Conservation (phyloP, 257 asterid species). For the Verbascum thapsus region DNA sequence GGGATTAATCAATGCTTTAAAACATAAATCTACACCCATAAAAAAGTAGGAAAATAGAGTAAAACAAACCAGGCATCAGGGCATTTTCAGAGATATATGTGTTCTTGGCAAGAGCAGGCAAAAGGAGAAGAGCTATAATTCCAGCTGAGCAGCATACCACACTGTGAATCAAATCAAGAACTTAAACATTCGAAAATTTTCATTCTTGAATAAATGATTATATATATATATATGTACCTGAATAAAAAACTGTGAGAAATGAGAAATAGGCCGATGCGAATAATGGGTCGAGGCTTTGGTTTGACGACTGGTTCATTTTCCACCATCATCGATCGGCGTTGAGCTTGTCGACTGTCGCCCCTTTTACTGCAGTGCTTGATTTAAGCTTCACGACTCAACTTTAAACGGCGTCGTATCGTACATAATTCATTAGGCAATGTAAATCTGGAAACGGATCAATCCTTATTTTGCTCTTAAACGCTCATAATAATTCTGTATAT, state of each 20-base stretch:
- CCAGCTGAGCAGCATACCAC: constrained; percentile 78
- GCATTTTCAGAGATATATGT: constrained; percentile 93
- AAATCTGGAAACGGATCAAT: too few species aligned
- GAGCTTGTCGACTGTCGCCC: constrained; percentile 19
- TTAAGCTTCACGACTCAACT: not conserved
- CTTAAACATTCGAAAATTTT: constrained; percentile 8
- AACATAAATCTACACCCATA: not conserved
- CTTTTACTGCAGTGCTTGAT: constrained; percentile 8
- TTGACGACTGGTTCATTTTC: constrained; percentile 43
- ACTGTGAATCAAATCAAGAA: constrained; percentile 48
- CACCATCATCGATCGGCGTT: constrained; percentile 53
- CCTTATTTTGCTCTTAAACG: too few species aligned
- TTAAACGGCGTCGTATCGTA: not conserved
- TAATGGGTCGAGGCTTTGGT: constrained; percentile 79
- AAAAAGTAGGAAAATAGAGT: not conserved
- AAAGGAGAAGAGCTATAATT: constrained; percentile 64
- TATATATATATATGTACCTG: constrained; percentile 44
- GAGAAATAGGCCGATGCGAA: constrained; percentile 76
- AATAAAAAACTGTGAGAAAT: constrained; percentile 67
- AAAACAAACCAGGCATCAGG: constrained; percentile 84
- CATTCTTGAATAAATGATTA: not conserved
- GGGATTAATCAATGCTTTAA: not conserved
- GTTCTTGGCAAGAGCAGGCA: constrained; percentile 91
- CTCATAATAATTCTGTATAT: too few species aligned
- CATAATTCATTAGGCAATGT: too few species aligned